Percentiles rank a stretch among this genome's conserved stretches.
These are phyloP conservation scores for Nicotiana undulata DNA, from an alignment of 257 asterid genomes.

Conservation along the genomic window DNA sequence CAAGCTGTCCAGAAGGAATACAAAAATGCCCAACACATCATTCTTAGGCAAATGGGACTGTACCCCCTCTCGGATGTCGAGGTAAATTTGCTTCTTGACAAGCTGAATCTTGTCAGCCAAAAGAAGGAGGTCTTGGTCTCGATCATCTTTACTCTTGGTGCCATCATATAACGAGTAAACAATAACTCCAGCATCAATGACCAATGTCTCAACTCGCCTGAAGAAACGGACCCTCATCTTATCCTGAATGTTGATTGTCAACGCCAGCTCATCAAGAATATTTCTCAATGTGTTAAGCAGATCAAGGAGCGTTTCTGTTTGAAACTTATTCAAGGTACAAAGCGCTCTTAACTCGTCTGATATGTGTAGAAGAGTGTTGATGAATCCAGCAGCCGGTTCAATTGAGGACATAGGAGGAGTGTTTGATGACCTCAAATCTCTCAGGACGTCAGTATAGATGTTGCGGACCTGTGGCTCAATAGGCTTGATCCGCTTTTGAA, in stretches of 20 bases:
- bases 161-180: fast-evolving
- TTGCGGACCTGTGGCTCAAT: neutral
- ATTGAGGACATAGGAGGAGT: neutral
- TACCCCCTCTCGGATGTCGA: neutral
- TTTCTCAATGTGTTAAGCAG: neutral
- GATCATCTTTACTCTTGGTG: neutral
- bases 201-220: neutral
- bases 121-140: neutral
- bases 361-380: neutral
- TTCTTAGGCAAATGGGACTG: neutral
- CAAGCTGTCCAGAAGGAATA: neutral
- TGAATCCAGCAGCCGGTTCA: neutral
- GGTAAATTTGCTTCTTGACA: neutral
- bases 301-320: neutral
- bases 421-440: neutral
- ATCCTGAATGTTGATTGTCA: neutral
- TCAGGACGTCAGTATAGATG: neutral
- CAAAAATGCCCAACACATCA: neutral
- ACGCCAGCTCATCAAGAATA: neutral
- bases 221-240: neutral
- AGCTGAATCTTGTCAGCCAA: neutral
- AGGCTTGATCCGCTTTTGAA: too few relatives aligned
- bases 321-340: neutral
- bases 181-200: neutral
- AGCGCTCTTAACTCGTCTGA: neutral